Percentiles rank a stretch among this genome's conserved stretches.
Conservation (phyloP, 2,329 filamentous ascomycete species). For the Ascomycota sp. region DNA sequence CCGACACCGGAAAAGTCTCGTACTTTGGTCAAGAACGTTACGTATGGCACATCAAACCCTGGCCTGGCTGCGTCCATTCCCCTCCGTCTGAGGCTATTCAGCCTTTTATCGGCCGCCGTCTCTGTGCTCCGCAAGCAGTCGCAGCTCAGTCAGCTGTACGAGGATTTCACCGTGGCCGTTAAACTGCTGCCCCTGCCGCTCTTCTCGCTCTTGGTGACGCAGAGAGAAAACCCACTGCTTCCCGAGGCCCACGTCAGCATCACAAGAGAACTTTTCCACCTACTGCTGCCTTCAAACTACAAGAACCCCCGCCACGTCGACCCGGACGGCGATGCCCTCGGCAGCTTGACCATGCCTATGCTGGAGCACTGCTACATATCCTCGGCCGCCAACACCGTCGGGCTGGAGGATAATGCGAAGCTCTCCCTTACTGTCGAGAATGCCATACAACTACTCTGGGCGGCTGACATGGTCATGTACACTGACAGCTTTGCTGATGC, state of each 20-base stretch:
- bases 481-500: slow-evolving; percentile 16
- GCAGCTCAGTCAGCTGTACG: slow-evolving; percentile 33
- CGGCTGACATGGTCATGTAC: slow-evolving; percentile 13
- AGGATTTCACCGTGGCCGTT: slow-evolving; percentile 33
- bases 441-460: slow-evolving; percentile 33
- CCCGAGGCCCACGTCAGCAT: slow-evolving; percentile 21
- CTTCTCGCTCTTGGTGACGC: slow-evolving; percentile 32
- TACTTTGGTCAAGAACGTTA: slow-evolving; percentile 5
- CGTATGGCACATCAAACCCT: slow-evolving; percentile 6
- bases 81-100: slow-evolving; percentile 42
- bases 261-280: slow-evolving; percentile 21
- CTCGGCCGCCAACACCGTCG: slow-evolving; percentile 39
- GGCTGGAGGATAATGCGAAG: slow-evolving; percentile 49
- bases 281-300: slow-evolving; percentile 20
- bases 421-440: slow-evolving; percentile 49
- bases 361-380: slow-evolving; percentile 41
- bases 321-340: slow-evolving; percentile 13
- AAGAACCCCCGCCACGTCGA: slow-evolving; percentile 21
- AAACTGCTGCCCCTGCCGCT: slow-evolving; percentile 35
- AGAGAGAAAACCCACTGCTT: slow-evolving; percentile 14
- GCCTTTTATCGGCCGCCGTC: slow-evolving; percentile 27
- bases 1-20: slow-evolving; percentile 21
- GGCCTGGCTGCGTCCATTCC: slow-evolving; percentile 31
- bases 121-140: slow-evolving; percentile 23
- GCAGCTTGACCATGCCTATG: slow-evolving; percentile 22